Evolutionary conservation across 768 basidiomycete genomes (phyloP), one percentile per base, ranked within the genome.

Genomic region (Phylloporus sp.): DNA sequence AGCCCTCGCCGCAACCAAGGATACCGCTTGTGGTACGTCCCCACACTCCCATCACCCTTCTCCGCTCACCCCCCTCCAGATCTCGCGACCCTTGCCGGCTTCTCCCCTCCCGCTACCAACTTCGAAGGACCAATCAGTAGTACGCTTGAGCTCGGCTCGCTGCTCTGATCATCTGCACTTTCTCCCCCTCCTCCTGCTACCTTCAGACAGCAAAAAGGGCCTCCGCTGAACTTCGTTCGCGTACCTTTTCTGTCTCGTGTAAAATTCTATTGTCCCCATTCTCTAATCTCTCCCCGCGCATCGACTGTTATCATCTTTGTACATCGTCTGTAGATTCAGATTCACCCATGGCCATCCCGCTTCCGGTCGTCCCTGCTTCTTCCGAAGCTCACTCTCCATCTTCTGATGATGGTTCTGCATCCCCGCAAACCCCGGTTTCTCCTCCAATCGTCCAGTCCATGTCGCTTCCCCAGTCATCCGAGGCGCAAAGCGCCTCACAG

Each of bases 81-180:
- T 78, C 88, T 90, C 87, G 87, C 87, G 87, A 90, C 88, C 88
- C 89, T 90, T 90, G 82, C 76, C 85, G 86, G 84, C 82, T 71
- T 78, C 85, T 75, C 68, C 70, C 68, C 55, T 57, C 62, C 78
- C 84, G 76, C 69, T 69, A 56, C 54, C 54, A 50, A 53, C 56
- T 58, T 65, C 66, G 65, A 67, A 69, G 64, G 62, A 67, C 61
- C 63, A 57, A 67, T 60, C 66, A 70, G 66, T 69, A 64, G 66
- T 67, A 63, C 80, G 82, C 82, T 84, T 80, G 82, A 84, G 85
- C 77, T 64, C 71, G 64, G 77, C 82, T 84, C 82, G 82, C 81
- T 68, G 61, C 70, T 59, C 55, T 58, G 66, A 64, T 53, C 49
- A 27, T 48, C 48, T 49, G 42, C 74, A 67, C 38, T 48, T 42